These are phyloP conservation scores for Gentiana macrophylla DNA, from an alignment of 257 asterid genomes.

Conservation along the genomic window DNA sequence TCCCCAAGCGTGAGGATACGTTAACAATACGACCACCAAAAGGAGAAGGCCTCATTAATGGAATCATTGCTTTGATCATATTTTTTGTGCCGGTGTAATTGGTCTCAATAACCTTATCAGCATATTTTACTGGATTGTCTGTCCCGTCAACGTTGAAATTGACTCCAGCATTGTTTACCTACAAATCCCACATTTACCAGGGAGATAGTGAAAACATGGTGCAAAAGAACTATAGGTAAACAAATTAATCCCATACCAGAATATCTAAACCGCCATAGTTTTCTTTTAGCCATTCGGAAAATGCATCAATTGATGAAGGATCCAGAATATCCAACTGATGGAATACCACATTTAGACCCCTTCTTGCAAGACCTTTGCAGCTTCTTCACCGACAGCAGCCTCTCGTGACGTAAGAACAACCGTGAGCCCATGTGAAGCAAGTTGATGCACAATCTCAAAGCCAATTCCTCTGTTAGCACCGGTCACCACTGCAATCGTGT, in stretches of 20 bases:
- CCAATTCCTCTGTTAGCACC: conserved; percentile 96
- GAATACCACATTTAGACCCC: conserved; percentile 57
- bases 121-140: conserved; percentile 61
- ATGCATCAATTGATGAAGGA: conserved; percentile 45
- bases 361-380: conserved; percentile 48
- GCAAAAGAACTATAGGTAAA: background rate
- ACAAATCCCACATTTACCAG: background rate
- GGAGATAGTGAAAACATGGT: background rate
- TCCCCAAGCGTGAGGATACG: conserved; percentile 73
- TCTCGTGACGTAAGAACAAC: conserved; percentile 77
- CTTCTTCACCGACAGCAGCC: conserved; percentile 49
- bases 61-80: conserved; percentile 61
- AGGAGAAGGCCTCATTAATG: conserved; percentile 57
- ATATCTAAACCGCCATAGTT: conserved; percentile 68
- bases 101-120: conserved; percentile 61
- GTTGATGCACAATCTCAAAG: conserved; percentile 71
- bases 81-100: conserved; percentile 82
- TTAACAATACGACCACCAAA: conserved; percentile 75
- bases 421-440: conserved; percentile 59
- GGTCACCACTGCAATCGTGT: conserved; percentile 80
- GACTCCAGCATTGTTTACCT: conserved; percentile 93
- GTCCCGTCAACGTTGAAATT: conserved; percentile 55
- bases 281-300: conserved; percentile 52
- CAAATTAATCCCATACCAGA: conserved; percentile 35
- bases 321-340: conserved; percentile 64